Conservation (phyloP, 2,329 filamentous ascomycete species). For the Pseudogymnoascus sp. region DNA sequence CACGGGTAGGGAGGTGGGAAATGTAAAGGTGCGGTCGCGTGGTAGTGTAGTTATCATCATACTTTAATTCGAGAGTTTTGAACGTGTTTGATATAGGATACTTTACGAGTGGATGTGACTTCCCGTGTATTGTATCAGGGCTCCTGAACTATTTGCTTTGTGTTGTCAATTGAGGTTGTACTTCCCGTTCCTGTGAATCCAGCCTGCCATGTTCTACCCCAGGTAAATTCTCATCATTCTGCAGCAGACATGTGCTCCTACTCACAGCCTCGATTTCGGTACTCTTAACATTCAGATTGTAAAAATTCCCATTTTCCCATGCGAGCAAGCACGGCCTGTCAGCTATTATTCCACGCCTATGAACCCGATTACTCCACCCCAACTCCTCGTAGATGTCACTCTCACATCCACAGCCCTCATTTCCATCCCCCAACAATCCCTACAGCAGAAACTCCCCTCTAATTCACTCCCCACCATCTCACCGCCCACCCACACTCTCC, state of each 20-base stretch:
- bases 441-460: too few species aligned
- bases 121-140: not conserved
- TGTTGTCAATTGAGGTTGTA: not conserved
- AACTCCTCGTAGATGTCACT: not conserved
- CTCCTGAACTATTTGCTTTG: not conserved
- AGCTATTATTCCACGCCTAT: not conserved
- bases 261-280: not conserved
- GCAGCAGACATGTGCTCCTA: not conserved
- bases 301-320: not conserved
- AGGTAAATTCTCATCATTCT: not conserved
- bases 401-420: not conserved
- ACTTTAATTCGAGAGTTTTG: not conserved
- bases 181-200: not conserved
- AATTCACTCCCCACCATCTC: not conserved
- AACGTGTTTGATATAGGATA: not conserved
- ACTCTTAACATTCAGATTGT: not conserved
- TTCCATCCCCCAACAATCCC: not conserved
- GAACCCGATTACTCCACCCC: not conserved
- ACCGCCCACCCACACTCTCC: constrained; percentile 43
- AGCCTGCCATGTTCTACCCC: too few species aligned
- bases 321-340: not conserved
- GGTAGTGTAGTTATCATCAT: not conserved
- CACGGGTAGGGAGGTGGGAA: not conserved
- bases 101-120: not conserved
- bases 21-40: not conserved